Evolutionary conservation across 352 stramenopile species (phyloP).

Genomic region (Globisporangium spinosum): DNA sequence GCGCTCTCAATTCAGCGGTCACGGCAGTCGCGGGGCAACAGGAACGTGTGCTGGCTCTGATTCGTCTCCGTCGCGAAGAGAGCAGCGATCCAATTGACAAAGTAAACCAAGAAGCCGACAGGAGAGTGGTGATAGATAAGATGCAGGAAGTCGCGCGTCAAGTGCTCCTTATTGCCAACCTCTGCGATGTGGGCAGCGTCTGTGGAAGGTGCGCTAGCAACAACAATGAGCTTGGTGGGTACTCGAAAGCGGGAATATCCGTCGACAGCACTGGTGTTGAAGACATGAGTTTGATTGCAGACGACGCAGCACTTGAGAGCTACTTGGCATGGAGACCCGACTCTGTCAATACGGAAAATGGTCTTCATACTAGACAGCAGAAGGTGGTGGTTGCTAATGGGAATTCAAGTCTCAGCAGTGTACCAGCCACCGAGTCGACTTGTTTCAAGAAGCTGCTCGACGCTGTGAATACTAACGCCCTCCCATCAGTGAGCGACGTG

Average conservation of each 20-base stretch:
- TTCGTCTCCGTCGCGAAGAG: not conserved
- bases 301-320: slow-evolving; percentile 11
- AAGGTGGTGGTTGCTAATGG: not conserved
- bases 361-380: no score
- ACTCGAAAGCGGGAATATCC: not conserved
- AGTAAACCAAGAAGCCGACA: not conserved
- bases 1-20: not conserved
- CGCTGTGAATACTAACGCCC: not conserved
- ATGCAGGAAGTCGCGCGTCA: not conserved
- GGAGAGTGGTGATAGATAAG: not conserved
- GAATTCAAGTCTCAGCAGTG: no score
- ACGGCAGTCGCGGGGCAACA: slow-evolving; percentile 7
- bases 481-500: not conserved
- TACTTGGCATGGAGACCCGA: slow-evolving; percentile 2
- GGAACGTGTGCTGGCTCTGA: not conserved
- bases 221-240: no score
- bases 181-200: not conserved
- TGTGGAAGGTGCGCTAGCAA: not conserved
- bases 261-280: not conserved
- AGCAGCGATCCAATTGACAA: not conserved
- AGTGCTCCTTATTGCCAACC: not conserved
- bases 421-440: no score
- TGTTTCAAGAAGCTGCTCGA: slow-evolving; percentile 10
- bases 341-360: no score
- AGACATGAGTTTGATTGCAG: not conserved